Evolutionary conservation across 805 yeast genomes (phyloP), one percentile per base, ranked within the genome.

Genomic region (Yamadazyma tumulicola): DNA sequence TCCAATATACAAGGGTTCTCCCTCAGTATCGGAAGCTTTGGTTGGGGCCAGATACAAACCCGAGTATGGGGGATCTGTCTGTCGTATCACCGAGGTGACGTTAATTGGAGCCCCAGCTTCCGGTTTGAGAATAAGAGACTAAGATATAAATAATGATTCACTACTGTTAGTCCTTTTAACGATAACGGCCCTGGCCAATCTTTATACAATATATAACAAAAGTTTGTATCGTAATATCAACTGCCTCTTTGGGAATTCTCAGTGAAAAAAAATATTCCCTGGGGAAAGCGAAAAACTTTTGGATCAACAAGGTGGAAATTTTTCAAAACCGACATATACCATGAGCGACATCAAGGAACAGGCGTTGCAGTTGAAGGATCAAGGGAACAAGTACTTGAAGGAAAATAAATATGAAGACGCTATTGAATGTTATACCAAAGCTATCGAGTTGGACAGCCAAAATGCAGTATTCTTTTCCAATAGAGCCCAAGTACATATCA

Each of bases 91-190:
- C 1, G 59, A 71, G 32, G 68, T 94, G 42, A 82, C 96, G 4
- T 66, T 72, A 35, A 78, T 93, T 45, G 99, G 98, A 13, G 87
- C 91, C 11, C 85, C 93, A 13, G 93, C 95, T 8, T 82, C 96
- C 9, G 97, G 97, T 15, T 72, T 91, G 52, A 79, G 94, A 44
- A 70, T 75, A 32, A 52, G 52, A 39, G 64, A 35, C 26, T 35
- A 29, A n/a, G n/a, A n/a, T n/a, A n/a, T n/a, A n/a, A n/a, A n/a
- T n/a, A n/a, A n/a, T n/a, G n/a, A n/a, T n/a, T n/a, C n/a, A n/a
- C n/a, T n/a, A n/a, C n/a, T n/a, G n/a, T n/a, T n/a, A n/a, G n/a
- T n/a, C n/a, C n/a, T n/a, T n/a, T n/a, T n/a, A n/a, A n/a, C n/a
- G n/a, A n/a, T n/a, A n/a, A n/a, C n/a, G n/a, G n/a, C n/a, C n/a